A percentile compares a stretch with the other conserved stretches of the same genome.
These are phyloP conservation scores for Emericellopsis cladophorae DNA, from an alignment of 2,329 filamentous ascomycete genomes.

Conservation along the genomic window DNA sequence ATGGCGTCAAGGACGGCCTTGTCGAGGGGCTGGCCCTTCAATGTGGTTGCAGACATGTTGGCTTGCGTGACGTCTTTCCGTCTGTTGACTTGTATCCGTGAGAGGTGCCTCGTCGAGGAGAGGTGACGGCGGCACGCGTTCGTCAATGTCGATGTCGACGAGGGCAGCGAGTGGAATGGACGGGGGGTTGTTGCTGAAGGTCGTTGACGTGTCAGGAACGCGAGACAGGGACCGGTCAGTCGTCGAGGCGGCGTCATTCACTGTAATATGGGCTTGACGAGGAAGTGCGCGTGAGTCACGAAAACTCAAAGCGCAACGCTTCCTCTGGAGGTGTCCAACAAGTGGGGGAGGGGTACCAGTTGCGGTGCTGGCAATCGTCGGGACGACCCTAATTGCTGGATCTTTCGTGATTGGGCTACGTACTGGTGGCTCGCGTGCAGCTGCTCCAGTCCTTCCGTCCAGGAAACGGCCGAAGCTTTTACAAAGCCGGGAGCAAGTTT, in stretches of 20 bases:
- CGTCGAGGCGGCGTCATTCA: slow-evolving; percentile 11
- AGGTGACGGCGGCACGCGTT: not conserved
- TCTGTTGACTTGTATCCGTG: slow-evolving; percentile 1
- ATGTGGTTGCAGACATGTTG: slow-evolving; percentile 53
- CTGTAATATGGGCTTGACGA: slow-evolving; percentile 5
- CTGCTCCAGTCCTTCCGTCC: no score
- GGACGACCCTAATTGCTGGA: not conserved
- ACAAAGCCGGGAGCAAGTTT: no score
- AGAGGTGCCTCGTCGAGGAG: not conserved
- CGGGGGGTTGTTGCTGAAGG: not conserved
- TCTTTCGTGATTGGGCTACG: not conserved
- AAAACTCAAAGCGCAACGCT: slow-evolving; percentile 10
- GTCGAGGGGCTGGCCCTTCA: slow-evolving; percentile 84
- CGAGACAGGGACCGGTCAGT: not conserved
- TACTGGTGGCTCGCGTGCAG: no score
- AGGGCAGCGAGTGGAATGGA: not conserved
- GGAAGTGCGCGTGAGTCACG: slow-evolving; percentile 13
- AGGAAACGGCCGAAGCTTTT: no score
- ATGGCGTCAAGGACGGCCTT: slow-evolving; percentile 70
- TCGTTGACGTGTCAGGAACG: not conserved
- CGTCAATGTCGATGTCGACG: not conserved
- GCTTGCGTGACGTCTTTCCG: slow-evolving; percentile 2
- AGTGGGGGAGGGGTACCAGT: slow-evolving; percentile 1
- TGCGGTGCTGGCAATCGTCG: not conserved
- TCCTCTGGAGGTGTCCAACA: slow-evolving; percentile 9